Conservation (phyloP, 2,329 filamentous ascomycete species). For the Zelopaecilomyces penicillatus region DNA sequence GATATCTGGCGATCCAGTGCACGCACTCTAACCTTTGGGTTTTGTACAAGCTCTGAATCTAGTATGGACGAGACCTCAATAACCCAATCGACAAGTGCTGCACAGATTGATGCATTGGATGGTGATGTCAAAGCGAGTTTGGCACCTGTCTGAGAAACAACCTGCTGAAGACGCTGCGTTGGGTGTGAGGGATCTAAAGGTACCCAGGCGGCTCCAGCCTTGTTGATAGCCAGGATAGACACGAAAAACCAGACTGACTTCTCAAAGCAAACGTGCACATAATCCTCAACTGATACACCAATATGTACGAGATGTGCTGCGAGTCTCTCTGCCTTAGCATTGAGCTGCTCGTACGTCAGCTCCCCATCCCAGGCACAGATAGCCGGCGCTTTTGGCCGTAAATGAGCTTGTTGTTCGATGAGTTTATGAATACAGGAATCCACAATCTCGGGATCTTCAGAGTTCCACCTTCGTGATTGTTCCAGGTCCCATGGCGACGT, state of each 20-base stretch:
- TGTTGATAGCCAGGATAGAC: conserved; percentile 6
- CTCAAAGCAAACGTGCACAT: conserved; percentile 9
- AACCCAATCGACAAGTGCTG: conserved; percentile 5
- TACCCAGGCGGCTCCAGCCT: conserved; percentile 7
- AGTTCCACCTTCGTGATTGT: background rate
- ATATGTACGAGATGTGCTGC: conserved; percentile 12
- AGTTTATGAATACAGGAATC: conserved; percentile 4
- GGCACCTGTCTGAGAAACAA: conserved; percentile 8
- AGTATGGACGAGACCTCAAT: conserved; percentile 3
- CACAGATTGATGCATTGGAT: conserved; percentile 12
- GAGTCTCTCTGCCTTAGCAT: conserved; percentile 31
- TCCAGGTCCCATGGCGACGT: conserved; percentile 2
- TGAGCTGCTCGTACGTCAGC: conserved; percentile 1
- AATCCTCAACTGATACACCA: conserved; percentile 7
- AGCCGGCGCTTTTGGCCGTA: background rate
- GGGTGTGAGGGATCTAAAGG: conserved; percentile 8
- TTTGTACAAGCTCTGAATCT: conserved; percentile 32
- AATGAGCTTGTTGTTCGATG: conserved; percentile 7
- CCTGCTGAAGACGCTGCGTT: conserved; percentile 3
- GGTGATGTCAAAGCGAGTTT: conserved; percentile 4
- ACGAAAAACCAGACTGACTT: conserved; percentile 1
- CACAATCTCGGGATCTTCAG: background rate
- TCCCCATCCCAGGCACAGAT: conserved; percentile 3
- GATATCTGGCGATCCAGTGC: background rate
- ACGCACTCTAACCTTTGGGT: background rate